A percentile compares a stretch with the other conserved stretches of the same genome.
Conservation (phyloP, 129 eudicot species). For the Dittrichia graveolens region DNA sequence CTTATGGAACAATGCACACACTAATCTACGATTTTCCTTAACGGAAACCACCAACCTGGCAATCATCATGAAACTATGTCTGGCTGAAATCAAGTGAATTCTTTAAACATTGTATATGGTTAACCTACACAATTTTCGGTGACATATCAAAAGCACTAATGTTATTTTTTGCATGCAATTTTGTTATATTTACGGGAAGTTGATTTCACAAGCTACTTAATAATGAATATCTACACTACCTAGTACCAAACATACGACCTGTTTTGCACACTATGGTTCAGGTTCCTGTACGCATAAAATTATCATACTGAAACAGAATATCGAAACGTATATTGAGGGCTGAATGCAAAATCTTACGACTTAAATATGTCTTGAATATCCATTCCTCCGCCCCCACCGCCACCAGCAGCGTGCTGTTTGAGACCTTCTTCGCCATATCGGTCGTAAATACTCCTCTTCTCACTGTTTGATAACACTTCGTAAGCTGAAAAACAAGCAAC, state of each 20-base stretch:
- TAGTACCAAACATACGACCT: neutral
- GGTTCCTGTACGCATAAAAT: too few species aligned
- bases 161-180: neutral
- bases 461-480: slow-evolving; percentile 88
- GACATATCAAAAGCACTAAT: neutral
- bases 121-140: neutral
- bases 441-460: slow-evolving; percentile 91
- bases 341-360: slow-evolving; percentile 54
- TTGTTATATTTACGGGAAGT: neutral
- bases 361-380: slow-evolving; percentile 89
- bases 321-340: neutral
- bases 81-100: too few species aligned
- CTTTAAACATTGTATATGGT: neutral
- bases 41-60: too few species aligned
- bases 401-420: slow-evolving; percentile 96
- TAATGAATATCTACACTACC: neutral
- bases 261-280: too few species aligned
- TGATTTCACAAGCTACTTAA: neutral
- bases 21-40: too few species aligned
- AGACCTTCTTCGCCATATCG: slow-evolving; percentile 97
- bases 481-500: slow-evolving; percentile 56
- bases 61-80: too few species aligned
- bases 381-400: slow-evolving; percentile 96
- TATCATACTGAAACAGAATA: too few species aligned
- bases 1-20: too few species aligned